These are phyloP conservation scores for Boletellus emodensis DNA, from an alignment of 768 basidiomycete genomes.

Conservation along the genomic window DNA sequence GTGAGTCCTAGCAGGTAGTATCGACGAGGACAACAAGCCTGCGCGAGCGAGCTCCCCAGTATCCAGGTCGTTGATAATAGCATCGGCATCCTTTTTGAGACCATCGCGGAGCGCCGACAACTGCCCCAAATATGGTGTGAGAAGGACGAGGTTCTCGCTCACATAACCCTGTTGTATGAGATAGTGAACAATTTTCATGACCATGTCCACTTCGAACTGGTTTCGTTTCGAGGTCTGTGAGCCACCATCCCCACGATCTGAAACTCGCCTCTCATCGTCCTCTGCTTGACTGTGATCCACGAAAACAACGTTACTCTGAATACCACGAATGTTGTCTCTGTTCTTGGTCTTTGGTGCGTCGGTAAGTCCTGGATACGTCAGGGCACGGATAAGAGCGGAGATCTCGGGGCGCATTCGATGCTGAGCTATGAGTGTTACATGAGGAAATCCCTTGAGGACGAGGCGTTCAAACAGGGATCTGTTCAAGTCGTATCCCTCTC, in stretches of 20 bases:
- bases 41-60: constrained; percentile 59
- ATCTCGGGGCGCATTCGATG: constrained; percentile 79
- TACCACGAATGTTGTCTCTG: constrained; percentile 51
- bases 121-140: constrained; percentile 71
- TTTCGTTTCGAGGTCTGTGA: constrained; percentile 60
- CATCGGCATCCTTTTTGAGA: background rate
- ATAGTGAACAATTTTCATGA: constrained; percentile 61
- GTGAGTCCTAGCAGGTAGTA: constrained; percentile 29
- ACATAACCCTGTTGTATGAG: constrained; percentile 66
- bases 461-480: constrained; percentile 67
- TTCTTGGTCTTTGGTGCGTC: constrained; percentile 50
- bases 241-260: constrained; percentile 45
- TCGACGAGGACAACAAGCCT: constrained; percentile 43
- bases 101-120: background rate
- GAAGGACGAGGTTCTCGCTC: constrained; percentile 54
- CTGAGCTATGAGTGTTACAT: constrained; percentile 50
- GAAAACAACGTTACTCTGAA: constrained; percentile 57
- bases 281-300: constrained; percentile 55
- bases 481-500: constrained; percentile 64
- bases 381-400: constrained; percentile 51
- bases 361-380: constrained; percentile 62
- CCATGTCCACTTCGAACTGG: constrained; percentile 55
- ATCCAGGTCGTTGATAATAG: background rate
- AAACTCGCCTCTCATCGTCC: constrained; percentile 39
- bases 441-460: constrained; percentile 58